A percentile compares a stretch with the other conserved stretches of the same genome.
phyloP scores from a whole-genome alignment of 768 basidiomycete species.

The Amanita muscaria region DNA sequence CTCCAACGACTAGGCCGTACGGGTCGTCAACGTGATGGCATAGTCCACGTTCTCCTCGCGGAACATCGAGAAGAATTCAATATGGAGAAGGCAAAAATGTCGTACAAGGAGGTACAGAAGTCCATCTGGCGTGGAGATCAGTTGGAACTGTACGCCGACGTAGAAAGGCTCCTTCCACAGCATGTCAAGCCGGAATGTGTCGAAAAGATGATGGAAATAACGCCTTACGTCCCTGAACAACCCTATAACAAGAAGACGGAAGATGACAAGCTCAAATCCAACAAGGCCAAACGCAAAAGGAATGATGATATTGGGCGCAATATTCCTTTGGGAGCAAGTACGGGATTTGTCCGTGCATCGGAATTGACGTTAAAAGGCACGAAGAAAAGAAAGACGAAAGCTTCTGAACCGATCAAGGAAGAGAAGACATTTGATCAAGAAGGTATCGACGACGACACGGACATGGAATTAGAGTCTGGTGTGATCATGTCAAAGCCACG shows the following conservation, averaged over 20 bases:
- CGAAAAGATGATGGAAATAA: constrained; percentile 78
- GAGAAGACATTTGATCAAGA: constrained; percentile 39
- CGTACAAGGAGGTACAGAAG: constrained; percentile 83
- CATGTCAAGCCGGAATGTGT: constrained; percentile 68
- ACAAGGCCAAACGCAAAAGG: constrained; percentile 56
- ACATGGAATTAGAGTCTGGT: constrained; percentile 57
- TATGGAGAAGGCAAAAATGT: constrained; percentile 79
- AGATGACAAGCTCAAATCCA: constrained; percentile 21
- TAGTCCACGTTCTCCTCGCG: constrained; percentile 85
- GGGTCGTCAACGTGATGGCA: constrained; percentile 83
- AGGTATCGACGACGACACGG: constrained; percentile 59
- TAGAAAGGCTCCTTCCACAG: constrained; percentile 75
- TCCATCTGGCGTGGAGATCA: constrained; percentile 78
- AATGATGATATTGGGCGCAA: constrained; percentile 61
- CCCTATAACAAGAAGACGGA: constrained; percentile 29
- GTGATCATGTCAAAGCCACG: constrained; percentile 32
- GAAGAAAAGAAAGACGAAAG: constrained; percentile 38
- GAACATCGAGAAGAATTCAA: constrained; percentile 88
- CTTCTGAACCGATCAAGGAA: constrained; percentile 13
- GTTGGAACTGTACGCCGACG: constrained; percentile 90
- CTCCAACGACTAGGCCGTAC: constrained; percentile 94
- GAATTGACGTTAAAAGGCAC: constrained; percentile 48
- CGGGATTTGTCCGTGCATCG: constrained; percentile 63
- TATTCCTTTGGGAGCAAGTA: constrained; percentile 63
- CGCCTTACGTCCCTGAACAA: constrained; percentile 52